Percentiles rank a stretch among this genome's conserved stretches.
phyloP scores from a whole-genome alignment of 2,329 filamentous ascomycete species.

The Fusarium tanahbumbuense region DNA sequence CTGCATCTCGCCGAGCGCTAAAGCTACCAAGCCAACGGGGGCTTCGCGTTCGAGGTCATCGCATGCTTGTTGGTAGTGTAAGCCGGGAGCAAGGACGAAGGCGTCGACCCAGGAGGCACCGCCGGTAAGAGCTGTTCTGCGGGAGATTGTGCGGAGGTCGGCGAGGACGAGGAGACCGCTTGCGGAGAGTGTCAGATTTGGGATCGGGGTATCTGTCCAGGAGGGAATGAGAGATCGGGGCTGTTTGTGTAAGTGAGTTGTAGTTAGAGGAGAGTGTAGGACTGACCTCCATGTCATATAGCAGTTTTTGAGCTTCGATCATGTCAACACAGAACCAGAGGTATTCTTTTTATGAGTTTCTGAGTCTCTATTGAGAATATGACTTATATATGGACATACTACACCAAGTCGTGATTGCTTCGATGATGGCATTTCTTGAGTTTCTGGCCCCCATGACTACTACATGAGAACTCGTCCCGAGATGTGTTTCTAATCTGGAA shows the following conservation, averaged over 20 bases:
- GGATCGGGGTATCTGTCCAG: slow-evolving; percentile 61
- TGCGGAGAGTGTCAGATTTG: slow-evolving; percentile 59
- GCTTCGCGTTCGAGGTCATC: slow-evolving; percentile 59
- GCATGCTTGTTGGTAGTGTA: slow-evolving; percentile 71
- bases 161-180: slow-evolving; percentile 69
- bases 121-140: slow-evolving; percentile 67
- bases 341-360: no score
- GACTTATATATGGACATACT: neutral
- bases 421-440: neutral
- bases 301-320: neutral
- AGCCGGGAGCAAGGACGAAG: slow-evolving; percentile 68
- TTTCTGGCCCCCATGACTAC: slow-evolving; percentile 12
- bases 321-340: neutral
- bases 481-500: neutral
- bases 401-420: neutral
- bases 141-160: slow-evolving; percentile 66
- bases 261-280: neutral
- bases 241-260: slow-evolving; percentile 18
- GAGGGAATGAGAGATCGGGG: slow-evolving; percentile 51
- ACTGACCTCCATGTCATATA: slow-evolving; percentile 28
- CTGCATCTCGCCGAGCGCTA: slow-evolving; percentile 34
- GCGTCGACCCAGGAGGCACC: slow-evolving; percentile 67
- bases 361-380: no score
- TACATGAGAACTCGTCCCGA: slow-evolving; percentile 17
- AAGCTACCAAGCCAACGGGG: slow-evolving; percentile 49